phyloP scores from a whole-genome alignment of 768 basidiomycete genomes.

The Tremella fuciformis region DNA sequence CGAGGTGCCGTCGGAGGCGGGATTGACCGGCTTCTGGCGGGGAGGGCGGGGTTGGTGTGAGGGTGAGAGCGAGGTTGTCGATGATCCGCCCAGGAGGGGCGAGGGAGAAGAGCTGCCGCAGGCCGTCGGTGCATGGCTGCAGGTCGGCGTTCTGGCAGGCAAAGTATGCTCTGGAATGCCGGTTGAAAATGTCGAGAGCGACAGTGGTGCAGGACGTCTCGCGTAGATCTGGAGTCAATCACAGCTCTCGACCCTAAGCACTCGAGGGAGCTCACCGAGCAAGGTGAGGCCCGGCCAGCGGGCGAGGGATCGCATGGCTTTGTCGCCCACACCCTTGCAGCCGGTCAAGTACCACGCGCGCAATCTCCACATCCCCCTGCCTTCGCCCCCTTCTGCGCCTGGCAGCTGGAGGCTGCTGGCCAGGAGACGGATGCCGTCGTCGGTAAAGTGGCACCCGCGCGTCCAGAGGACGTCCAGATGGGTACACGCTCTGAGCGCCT shows the following conservation, averaged over 20 bases:
- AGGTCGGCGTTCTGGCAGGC: slow-evolving; percentile 24
- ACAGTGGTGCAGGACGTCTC: slow-evolving; percentile 38
- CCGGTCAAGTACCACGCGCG: slow-evolving; percentile 31
- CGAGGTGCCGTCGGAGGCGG: neutral
- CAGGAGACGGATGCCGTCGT: slow-evolving; percentile 27
- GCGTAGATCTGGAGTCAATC: slow-evolving; percentile 26
- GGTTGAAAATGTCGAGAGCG: slow-evolving; percentile 36
- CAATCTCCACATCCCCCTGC: slow-evolving; percentile 35
- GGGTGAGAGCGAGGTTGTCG: slow-evolving; percentile 18
- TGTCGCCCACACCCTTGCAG: slow-evolving; percentile 31
- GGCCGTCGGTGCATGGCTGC: slow-evolving; percentile 36
- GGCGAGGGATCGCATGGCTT: slow-evolving; percentile 27
- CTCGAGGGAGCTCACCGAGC: slow-evolving; percentile 26
- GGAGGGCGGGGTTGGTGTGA: slow-evolving; percentile 5
- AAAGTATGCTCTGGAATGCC: slow-evolving; percentile 19
- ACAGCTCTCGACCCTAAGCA: neutral
- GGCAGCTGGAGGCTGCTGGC: slow-evolving; percentile 35
- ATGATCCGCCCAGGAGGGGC: slow-evolving; percentile 14
- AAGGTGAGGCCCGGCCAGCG: slow-evolving; percentile 41
- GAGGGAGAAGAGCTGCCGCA: slow-evolving; percentile 26
- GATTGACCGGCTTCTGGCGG: neutral
- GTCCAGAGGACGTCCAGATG: slow-evolving; percentile 37
- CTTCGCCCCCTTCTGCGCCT: slow-evolving; percentile 12
- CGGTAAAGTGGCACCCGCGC: slow-evolving; percentile 32
- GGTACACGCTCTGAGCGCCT: slow-evolving; percentile 29